Evolutionary conservation across 371 early-diverging fungal genomes (phyloP).

Genomic region (Smittium culicis): DNA sequence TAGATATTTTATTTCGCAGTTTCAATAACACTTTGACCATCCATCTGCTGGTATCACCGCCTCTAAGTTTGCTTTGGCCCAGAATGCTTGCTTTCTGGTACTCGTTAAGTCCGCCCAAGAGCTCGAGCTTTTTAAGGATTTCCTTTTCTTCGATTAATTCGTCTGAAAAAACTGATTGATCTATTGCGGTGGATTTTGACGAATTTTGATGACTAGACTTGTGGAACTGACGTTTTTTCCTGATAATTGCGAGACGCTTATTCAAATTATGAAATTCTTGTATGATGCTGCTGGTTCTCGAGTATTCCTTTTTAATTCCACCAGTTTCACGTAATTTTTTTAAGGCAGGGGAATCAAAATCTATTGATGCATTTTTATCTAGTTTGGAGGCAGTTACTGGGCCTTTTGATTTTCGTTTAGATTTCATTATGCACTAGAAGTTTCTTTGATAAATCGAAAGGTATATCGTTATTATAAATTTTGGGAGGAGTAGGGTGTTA

Average conservation of each 20-base stretch:
- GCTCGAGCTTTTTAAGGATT: slow-evolving; percentile 41
- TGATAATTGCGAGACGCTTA: not conserved
- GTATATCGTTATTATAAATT: no score
- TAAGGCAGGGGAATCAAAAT: not conserved
- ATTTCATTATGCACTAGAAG: no score
- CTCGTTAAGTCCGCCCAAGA: slow-evolving; percentile 71
- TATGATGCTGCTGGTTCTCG: not conserved
- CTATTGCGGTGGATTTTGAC: not conserved
- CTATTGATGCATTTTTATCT: no score
- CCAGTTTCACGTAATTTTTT: not conserved
- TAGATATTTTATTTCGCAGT: slow-evolving; percentile 1
- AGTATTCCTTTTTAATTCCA: slow-evolving; percentile 1
- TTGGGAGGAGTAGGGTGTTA: no score
- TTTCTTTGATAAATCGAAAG: no score
- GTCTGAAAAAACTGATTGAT: not conserved
- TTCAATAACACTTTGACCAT: slow-evolving; percentile 33
- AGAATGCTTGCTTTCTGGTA: slow-evolving; percentile 71
- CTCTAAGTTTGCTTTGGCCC: slow-evolving; percentile 67
- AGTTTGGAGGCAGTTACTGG: no score
- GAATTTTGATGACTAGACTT: no score
- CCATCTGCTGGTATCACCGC: slow-evolving; percentile 77
- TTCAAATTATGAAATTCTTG: slow-evolving; percentile 9
- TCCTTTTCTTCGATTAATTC: not conserved
- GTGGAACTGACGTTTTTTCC: not conserved
- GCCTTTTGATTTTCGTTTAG: no score